A percentile compares a stretch with the other conserved stretches of the same genome.
Conservation (phyloP, 345 rosid species). For the Eucalyptus curtisii region DNA sequence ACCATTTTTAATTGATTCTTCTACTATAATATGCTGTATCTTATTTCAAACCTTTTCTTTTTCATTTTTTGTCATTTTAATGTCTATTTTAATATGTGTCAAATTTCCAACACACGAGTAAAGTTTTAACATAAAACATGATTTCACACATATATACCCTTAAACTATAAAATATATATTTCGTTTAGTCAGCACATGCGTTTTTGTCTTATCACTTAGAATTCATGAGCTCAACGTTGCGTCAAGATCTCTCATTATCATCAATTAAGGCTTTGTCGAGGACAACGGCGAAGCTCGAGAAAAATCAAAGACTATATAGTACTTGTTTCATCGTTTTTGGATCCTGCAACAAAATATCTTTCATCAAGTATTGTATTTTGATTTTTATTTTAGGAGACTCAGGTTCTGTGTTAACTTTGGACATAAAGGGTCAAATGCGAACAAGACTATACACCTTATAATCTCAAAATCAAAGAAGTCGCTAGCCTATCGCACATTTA, state of each 20-base stretch:
- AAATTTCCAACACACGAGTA: not conserved
- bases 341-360: too few relatives aligned
- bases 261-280: not conserved
- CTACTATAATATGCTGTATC: not conserved
- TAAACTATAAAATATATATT: not conserved
- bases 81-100: not conserved
- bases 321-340: too few relatives aligned
- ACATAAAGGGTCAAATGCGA: too few relatives aligned
- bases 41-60: not conserved
- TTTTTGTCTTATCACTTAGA: not conserved
- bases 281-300: not conserved
- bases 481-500: too few relatives aligned
- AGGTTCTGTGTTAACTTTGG: too few relatives aligned
- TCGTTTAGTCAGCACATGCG: not conserved
- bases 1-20: not conserved
- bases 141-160: not conserved
- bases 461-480: too few relatives aligned
- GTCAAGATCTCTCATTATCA: not conserved
- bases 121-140: not conserved
- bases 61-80: not conserved
- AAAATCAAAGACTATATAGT: not conserved
- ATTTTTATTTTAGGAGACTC: too few relatives aligned
- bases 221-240: not conserved
- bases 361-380: too few relatives aligned
- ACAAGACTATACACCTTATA: too few relatives aligned